A percentile compares a stretch with the other conserved stretches of the same genome.
These are phyloP conservation scores for Mycena capillaripes DNA, from an alignment of 768 basidiomycete species.

Conservation along the genomic window DNA sequence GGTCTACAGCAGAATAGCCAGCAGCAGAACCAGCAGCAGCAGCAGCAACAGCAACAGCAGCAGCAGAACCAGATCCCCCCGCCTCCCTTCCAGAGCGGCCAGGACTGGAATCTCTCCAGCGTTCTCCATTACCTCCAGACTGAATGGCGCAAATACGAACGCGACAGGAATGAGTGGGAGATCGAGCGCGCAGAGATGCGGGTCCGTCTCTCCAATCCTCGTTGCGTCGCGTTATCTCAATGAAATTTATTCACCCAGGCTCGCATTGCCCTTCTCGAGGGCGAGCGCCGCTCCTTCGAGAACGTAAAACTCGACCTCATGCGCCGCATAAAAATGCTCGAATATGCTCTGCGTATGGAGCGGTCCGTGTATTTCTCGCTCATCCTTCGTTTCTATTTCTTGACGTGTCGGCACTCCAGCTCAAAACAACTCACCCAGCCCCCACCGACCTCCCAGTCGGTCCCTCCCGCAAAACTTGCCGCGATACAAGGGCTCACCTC, in stretches of 20 bases:
- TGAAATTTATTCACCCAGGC: constrained; percentile 65
- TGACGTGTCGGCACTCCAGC: constrained; percentile 62
- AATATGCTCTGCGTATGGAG: constrained; percentile 96
- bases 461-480: constrained; percentile 76
- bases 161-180: constrained; percentile 99
- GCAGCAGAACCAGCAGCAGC: constrained; percentile 52
- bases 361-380: constrained; percentile 69
- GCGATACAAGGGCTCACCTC: constrained; percentile 68
- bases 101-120: constrained; percentile 93
- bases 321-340: constrained; percentile 98
- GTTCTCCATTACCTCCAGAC: constrained; percentile 98
- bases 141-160: constrained; percentile 97
- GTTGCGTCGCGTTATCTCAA: constrained; percentile 44
- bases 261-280: constrained; percentile 96
- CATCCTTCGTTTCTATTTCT: constrained; percentile 37
- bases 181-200: constrained; percentile 99
- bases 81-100: constrained; percentile 48
- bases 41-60: constrained; percentile 52
- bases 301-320: constrained; percentile 96
- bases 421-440: constrained; percentile 83
- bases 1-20: constrained; percentile 69
- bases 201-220: constrained; percentile 64
- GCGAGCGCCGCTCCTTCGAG: constrained; percentile 96
- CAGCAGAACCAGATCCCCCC: constrained; percentile 61
- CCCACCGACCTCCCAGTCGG: constrained; percentile 63